Conservation (phyloP, 169 alveolate genomes). For the Eimeria acervulina region DNA sequence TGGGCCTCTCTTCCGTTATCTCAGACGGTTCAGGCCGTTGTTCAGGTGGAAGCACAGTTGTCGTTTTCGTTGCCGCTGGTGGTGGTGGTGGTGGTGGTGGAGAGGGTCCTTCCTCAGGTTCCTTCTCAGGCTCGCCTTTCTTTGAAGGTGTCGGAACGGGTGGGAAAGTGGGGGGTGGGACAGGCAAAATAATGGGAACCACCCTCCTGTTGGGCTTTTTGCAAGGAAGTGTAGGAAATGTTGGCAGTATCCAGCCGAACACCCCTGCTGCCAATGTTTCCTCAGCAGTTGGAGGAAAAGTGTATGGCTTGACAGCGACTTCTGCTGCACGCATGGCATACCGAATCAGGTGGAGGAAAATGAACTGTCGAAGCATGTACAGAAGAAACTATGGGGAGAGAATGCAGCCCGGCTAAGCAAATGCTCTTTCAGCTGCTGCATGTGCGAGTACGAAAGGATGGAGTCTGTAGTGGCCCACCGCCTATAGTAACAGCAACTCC, state of each 20-base stretch:
- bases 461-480: not conserved
- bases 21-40: not conserved
- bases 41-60: slow-evolving; percentile 9
- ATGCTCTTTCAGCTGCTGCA: not conserved
- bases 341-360: not conserved
- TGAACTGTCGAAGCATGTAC: not conserved
- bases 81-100: slow-evolving; percentile 52
- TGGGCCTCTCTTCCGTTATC: not conserved
- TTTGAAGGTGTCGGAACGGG: slow-evolving; percentile 37
- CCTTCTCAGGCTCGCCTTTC: not conserved
- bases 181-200: slow-evolving; percentile 36
- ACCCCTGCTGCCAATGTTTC: slow-evolving; percentile 69
- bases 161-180: slow-evolving; percentile 46
- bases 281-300: slow-evolving; percentile 56
- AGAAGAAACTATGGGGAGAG: not conserved
- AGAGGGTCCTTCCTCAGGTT: slow-evolving; percentile 32
- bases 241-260: slow-evolving; percentile 51
- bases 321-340: slow-evolving; percentile 13
- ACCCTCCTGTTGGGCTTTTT: slow-evolving; percentile 14
- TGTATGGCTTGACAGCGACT: slow-evolving; percentile 28
- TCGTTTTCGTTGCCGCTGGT: not conserved
- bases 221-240: slow-evolving; percentile 39
- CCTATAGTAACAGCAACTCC: not conserved
- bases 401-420: not conserved
- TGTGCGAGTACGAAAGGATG: not conserved